These are phyloP conservation scores for Lactarius psammicola DNA, from an alignment of 768 basidiomycete genomes.

Conservation along the genomic window DNA sequence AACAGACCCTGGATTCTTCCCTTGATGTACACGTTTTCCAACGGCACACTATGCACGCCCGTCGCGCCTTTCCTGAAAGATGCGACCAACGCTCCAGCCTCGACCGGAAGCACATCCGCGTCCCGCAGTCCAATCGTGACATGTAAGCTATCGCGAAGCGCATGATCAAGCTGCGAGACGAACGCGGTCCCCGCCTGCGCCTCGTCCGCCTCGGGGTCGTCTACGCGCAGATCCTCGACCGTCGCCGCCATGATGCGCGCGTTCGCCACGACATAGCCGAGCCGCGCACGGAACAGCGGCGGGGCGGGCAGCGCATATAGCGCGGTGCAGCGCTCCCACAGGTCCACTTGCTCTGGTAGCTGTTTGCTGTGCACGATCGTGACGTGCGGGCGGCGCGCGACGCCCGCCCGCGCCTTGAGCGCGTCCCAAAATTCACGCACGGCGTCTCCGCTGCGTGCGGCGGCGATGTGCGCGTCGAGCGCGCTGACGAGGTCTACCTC, in stretches of 20 bases:
- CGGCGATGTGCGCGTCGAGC: conserved; percentile 45
- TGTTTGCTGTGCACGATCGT: conserved; percentile 76
- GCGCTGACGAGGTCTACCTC: conserved; percentile 61
- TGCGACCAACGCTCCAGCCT: conserved; percentile 67
- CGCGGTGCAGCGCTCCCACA: conserved; percentile 54
- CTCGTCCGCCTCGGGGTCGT: conserved; percentile 33
- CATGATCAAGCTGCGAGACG: conserved; percentile 44
- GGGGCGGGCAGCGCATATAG: conserved; percentile 42
- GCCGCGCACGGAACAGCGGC: conserved; percentile 58
- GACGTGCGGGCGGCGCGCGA: conserved; percentile 71
- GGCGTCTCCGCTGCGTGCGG: conserved; percentile 33
- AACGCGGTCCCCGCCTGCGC: conserved; percentile 48
- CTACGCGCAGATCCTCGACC: conserved; percentile 55
- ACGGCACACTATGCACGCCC: conserved; percentile 34
- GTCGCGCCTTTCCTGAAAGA: conserved; percentile 44
- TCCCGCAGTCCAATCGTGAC: conserved; percentile 81
- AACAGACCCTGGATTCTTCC: conserved; percentile 37
- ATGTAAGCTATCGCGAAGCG: conserved; percentile 59
- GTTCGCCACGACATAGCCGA: conserved; percentile 72
- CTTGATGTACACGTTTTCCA: conserved; percentile 33
- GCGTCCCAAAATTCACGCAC: conserved; percentile 48
- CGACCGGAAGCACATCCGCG: conserved; percentile 54
- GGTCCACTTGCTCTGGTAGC: conserved; percentile 35
- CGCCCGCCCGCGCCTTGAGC: conserved; percentile 46
- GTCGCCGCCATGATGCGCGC: conserved; percentile 77